Base-by-base conservation (phyloP, 768 basidiomycete genomes). In the Amanita jacksonii region DNA sequence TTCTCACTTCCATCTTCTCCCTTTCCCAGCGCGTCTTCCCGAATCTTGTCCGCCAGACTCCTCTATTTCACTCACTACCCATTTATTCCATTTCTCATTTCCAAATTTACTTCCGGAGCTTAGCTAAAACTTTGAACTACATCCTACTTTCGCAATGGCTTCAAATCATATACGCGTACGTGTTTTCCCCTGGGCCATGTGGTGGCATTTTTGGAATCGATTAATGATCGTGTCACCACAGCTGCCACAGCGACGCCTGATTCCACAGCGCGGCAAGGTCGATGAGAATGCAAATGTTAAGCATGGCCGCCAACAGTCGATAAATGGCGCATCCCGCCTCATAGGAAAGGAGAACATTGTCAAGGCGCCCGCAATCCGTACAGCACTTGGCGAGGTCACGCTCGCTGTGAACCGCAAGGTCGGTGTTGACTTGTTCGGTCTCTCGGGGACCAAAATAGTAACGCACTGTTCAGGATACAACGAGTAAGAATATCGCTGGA, bases 371-470 rank as follows among this genome's bases (percentile, higher is more conserved):
- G 64, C 69, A 16, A 77, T 79, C 58, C 75, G 90, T 51, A 72
- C 81, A 24, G 87, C 80, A 31, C 72, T 93, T 39, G 77, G 79
- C 47, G 89, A 91, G 64, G 88, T 92, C 50, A 84, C 84, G 35
- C 80, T 76, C 49, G 79, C 81, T 45, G 76, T 86, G 41, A 87
- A 86, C 61, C 76, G 79, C 59, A 87, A 83, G 68, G 85, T 83
- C 56, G 51, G 74, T 56, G 37, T 34, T 49, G 40, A 45, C 40
- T 10, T 40, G 23, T 20, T 27, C 39, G 32, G 22, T 24, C 40
- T 36, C 22, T 43, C 45, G 28, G 15, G 32, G 28, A 37, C 34
- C 31, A 35, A n/a, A 24, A 13, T 19, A 33, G 28, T 31, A 45
- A 42, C 37, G 42, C 34, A 23, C 24, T 38, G 27, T 45, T 43